Evolutionary conservation across 177 flowering plant species (phyloP).

Genomic region (Vitis hybrid): DNA sequence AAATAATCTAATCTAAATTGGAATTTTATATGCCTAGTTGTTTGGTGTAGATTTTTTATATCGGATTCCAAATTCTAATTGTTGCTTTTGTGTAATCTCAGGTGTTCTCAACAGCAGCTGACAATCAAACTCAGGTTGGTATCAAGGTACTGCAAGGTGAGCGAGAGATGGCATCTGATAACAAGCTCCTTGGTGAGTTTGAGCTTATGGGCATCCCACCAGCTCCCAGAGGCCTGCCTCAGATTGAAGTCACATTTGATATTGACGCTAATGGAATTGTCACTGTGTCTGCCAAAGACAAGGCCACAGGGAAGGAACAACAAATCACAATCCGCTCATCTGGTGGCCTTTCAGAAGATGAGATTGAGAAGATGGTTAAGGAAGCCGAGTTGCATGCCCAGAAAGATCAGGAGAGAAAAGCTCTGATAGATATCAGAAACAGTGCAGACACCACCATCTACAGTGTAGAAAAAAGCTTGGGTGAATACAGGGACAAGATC

Average conservation of each 20-base stretch:
- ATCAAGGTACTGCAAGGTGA: conserved; percentile 81
- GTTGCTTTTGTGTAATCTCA: conserved; percentile 15
- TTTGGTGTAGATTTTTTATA: conserved; percentile 5
- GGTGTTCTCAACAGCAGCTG: conserved; percentile 89
- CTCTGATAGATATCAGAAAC: conserved; percentile 67
- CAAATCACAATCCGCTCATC: conserved; percentile 81
- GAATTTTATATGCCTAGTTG: neutral
- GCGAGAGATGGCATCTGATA: conserved; percentile 82
- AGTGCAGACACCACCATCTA: conserved; percentile 69
- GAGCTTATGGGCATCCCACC: conserved; percentile 82
- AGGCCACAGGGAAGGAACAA: conserved; percentile 69
- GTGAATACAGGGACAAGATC: conserved; percentile 69
- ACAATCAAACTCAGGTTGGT: conserved; percentile 84
- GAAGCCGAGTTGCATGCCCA: conserved; percentile 78
- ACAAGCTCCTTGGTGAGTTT: conserved; percentile 78
- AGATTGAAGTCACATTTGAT: conserved; percentile 79
- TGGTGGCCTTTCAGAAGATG: conserved; percentile 83
- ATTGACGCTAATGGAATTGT: conserved; percentile 89
- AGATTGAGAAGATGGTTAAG: conserved; percentile 81
- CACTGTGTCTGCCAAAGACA: conserved; percentile 84
- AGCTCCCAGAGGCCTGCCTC: conserved; percentile 78
- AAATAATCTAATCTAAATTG: neutral
- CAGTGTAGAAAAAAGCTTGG: conserved; percentile 73
- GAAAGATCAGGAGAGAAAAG: conserved; percentile 66
- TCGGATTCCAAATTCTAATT: no score